Base-by-base conservation (phyloP, 2,329 filamentous ascomycete genomes). In the Penicillium polonicum region DNA sequence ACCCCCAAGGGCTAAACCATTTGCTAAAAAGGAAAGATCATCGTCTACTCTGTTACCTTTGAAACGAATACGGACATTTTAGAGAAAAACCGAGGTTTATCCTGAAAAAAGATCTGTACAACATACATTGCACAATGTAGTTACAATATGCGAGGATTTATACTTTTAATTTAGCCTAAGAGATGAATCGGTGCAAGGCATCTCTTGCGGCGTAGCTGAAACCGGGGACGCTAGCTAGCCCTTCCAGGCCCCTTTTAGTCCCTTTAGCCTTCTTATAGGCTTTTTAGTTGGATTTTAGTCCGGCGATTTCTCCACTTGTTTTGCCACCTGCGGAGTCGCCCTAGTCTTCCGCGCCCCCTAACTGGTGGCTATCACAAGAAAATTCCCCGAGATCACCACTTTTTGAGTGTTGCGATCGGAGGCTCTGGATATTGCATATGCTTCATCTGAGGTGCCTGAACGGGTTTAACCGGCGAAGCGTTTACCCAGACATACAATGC, bases 131-230 rank as follows among this genome's bases (percentile, higher is more conserved):
- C 5, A 17, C 2, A 43, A 43, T 21, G 49, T 19, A 21, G 21
- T 21, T 21, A 17, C 38, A 43, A 19, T 15, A n/a, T 17, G 23
- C 17, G n/a, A 10, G 8, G 36, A 38, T 38, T 39, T 27, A 8
- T 27, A 27, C 1, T 27, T 27, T 27, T 19, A 10, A 19, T 39
- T 53, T 23, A 27, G 7, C 33, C 15, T 27, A 27, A 19, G 13
- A 33, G 15, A 50, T 39, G 35, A 5, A 36, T 27, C 17, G 23
- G 25, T 27, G 23, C 19, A 17, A 23, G n/a, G 13, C 27, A 33
- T 51, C 31, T 31, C 49, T 39, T 39, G 59, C 62, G 62, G 62
- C 62, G 59, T 57, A 49, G 62, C 62, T 65, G 62, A 63, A 57
- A 55, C 36, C 43, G 23, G 48, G 50, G 29, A 52, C 53, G 17